phyloP scores from a whole-genome alignment of 345 rosid species.

The Pelargonium nanum region DNA sequence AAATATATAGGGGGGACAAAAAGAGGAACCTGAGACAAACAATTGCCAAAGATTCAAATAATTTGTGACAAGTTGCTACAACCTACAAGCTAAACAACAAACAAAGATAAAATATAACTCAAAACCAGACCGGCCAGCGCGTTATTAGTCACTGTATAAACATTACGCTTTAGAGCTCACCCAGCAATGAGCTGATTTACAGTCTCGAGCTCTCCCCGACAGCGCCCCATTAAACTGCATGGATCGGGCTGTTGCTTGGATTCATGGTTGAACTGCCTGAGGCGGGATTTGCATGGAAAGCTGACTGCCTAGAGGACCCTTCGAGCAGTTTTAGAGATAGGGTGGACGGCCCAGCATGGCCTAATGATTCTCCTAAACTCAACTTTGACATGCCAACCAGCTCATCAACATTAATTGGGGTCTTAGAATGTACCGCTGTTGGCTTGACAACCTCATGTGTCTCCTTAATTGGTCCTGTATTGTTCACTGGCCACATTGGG shows the following conservation, averaged over 20 bases:
- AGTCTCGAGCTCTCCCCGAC: neutral
- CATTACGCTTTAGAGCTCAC: slow-evolving; percentile 5
- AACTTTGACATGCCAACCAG: slow-evolving; percentile 90
- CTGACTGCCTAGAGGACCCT: slow-evolving; percentile 76
- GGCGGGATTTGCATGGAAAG: slow-evolving; percentile 78
- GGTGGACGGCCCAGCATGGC: slow-evolving; percentile 42
- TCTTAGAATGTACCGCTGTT: slow-evolving; percentile 67
- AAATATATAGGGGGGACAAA: neutral
- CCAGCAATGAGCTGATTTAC: neutral
- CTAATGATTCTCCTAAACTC: slow-evolving; percentile 60
- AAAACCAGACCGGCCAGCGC: slow-evolving; percentile 4
- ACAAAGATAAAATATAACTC: neutral
- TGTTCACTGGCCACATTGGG: slow-evolving; percentile 60
- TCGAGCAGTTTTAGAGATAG: slow-evolving; percentile 64
- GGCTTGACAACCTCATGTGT: slow-evolving; percentile 77
- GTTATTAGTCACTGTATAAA: slow-evolving; percentile 3
- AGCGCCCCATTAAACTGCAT: slow-evolving; percentile 28
- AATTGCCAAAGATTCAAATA: slow-evolving; percentile 6
- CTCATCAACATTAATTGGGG: slow-evolving; percentile 81
- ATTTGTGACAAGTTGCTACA: slow-evolving; percentile 1
- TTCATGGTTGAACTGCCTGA: slow-evolving; percentile 42
- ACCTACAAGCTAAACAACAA: slow-evolving; percentile 12
- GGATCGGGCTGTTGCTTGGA: slow-evolving; percentile 43
- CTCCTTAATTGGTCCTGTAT: slow-evolving; percentile 35
- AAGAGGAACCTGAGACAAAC: neutral